Evolutionary conservation across 2,329 filamentous ascomycete species (phyloP).

Genomic region (Monosporascus ibericus): DNA sequence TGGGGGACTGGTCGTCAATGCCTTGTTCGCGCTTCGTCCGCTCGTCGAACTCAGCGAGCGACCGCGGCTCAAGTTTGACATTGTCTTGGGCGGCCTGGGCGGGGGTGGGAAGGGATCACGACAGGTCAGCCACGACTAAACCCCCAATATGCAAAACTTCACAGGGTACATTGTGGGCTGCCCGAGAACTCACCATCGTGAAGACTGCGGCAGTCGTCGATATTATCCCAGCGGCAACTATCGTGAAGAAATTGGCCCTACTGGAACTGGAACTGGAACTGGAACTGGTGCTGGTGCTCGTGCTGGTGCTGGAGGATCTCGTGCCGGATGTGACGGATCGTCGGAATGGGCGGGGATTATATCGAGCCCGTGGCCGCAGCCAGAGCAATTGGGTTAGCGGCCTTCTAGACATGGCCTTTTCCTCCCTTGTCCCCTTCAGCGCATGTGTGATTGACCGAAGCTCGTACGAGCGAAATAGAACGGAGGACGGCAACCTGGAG

Average conservation of each 20-base stretch:
- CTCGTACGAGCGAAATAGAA: background rate
- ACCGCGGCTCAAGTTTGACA: slow-evolving; percentile 52
- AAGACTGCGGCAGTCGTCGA: slow-evolving; percentile 15
- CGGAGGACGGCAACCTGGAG: background rate
- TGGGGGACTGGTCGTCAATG: slow-evolving; percentile 74
- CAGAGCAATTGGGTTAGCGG: slow-evolving; percentile 16
- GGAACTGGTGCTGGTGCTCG: too few relatives aligned
- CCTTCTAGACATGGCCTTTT: slow-evolving; percentile 16
- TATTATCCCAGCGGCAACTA: slow-evolving; percentile 12
- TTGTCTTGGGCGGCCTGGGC: slow-evolving; percentile 36
- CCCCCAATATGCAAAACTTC: background rate
- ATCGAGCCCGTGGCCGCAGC: slow-evolving; percentile 14
- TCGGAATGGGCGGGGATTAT: slow-evolving; percentile 10
- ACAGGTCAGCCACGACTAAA: slow-evolving; percentile 8
- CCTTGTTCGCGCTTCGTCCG: slow-evolving; percentile 72
- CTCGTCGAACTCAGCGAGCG: slow-evolving; percentile 80
- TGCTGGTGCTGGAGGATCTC: slow-evolving; percentile 7
- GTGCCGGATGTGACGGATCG: slow-evolving; percentile 14
- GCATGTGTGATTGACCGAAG: background rate
- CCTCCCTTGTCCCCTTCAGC: background rate
- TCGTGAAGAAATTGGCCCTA: slow-evolving; percentile 8
- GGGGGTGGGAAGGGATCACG: background rate
- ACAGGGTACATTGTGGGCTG: slow-evolving; percentile 1
- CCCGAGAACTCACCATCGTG: slow-evolving; percentile 16
- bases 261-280: slow-evolving; percentile 3